Evolutionary conservation across 2,329 filamentous ascomycete genomes (phyloP).

Genomic region (Epichloe festucae): DNA sequence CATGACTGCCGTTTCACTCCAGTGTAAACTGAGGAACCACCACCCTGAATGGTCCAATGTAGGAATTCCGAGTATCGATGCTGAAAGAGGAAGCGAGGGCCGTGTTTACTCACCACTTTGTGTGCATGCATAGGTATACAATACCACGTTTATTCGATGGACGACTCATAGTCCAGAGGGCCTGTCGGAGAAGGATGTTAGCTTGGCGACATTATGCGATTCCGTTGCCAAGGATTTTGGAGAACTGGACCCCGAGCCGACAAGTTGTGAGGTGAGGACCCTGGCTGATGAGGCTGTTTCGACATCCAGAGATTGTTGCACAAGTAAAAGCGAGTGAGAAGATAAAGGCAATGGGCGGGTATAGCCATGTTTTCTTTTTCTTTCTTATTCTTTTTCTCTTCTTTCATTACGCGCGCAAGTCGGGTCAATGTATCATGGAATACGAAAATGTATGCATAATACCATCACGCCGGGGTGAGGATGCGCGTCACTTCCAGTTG

Average conservation of each 20-base stretch:
- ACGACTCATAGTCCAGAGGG: slow-evolving; percentile 57
- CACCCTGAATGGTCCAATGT: slow-evolving; percentile 70
- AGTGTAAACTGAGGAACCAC: slow-evolving; percentile 56
- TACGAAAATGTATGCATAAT: no score
- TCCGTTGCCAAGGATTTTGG: slow-evolving; percentile 41
- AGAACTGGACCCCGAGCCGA: slow-evolving; percentile 29
- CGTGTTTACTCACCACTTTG: neutral
- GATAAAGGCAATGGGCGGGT: neutral
- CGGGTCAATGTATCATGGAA: neutral
- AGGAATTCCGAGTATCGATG: slow-evolving; percentile 14
- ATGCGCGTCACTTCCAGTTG: no score
- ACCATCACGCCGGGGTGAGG: no score
- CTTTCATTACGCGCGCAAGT: no score
- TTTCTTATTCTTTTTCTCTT: fast-evolving
- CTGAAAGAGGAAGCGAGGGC: neutral
- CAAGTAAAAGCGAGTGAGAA: slow-evolving; percentile 25
- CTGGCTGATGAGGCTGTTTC: slow-evolving; percentile 33
- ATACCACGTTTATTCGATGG: slow-evolving; percentile 58
- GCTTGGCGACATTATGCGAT: slow-evolving; percentile 51
- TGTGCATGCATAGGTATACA: slow-evolving; percentile 43
- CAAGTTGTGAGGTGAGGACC: slow-evolving; percentile 25
- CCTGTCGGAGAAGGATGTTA: slow-evolving; percentile 49
- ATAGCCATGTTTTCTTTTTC: neutral
- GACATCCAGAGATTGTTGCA: slow-evolving; percentile 41
- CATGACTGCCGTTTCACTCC: slow-evolving; percentile 57